Base-by-base conservation (phyloP, 2,329 filamentous ascomycete species). In the Triangularia verruculosa region DNA sequence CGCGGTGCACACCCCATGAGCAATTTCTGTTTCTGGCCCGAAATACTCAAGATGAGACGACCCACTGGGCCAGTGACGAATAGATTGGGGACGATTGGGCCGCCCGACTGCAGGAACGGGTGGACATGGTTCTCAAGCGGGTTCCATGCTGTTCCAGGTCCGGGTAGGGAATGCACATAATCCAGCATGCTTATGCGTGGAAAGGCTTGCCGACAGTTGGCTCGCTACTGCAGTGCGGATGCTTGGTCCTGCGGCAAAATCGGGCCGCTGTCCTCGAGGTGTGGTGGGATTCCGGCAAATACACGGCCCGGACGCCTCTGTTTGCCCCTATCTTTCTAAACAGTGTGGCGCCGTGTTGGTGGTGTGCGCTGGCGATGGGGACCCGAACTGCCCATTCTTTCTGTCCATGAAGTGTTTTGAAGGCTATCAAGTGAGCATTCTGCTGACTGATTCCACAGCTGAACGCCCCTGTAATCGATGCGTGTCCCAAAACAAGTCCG, bases 381-480 rank as follows among this genome's bases (percentile, higher is more conserved):
- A 65, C 62, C 43, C 32, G 9, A 25, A 27, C 15, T 28, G 7
- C 2, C 24, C 20, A 17, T 59, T 30, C 30, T 25, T 58, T 58
- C 34, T 59, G 43, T 20, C 22, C 25, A 22, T 52, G 12, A 17
- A 17, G n/a, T 25, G 13, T 28, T 28, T 52, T 15, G 39, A 47
- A 39, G 15, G 22, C 22, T 25, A 27, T 25, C n/a, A 27, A 30
- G 9, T 22, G 39, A 47, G 11, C 20, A 52, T 64, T n/a, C 59
- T 64, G 72, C 78, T 80, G 71, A 82, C 75, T 52, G 52, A 27
- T 63, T 20, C 55, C 47, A 59, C 67, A 89, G 87, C 90, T 58
- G 89, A 92, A 75, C 83, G 91, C 62, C 91, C 91, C 27, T 95
- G 91, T 73, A 88, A 89, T 27, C 85, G 91, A 73, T 95, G 91